Percentiles rank a stretch among this genome's conserved stretches.
Conservation (phyloP, 2,329 filamentous ascomycete genomes). For the Madurella fahalii region DNA sequence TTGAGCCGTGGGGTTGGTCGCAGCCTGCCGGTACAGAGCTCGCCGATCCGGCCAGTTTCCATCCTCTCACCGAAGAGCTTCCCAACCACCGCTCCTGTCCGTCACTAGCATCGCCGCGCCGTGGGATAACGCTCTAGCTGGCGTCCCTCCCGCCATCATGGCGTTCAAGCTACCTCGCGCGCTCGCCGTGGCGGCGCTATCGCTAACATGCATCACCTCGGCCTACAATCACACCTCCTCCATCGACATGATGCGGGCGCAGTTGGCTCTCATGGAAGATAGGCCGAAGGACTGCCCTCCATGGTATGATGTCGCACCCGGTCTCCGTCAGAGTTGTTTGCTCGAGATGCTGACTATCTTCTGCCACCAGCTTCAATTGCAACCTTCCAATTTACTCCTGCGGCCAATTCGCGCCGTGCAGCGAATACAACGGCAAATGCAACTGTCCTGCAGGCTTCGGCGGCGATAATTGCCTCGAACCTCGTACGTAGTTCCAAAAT, state of each 20-base stretch:
- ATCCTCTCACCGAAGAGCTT: not conserved
- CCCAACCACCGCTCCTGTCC: not conserved
- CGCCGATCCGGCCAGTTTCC: conserved; percentile 11
- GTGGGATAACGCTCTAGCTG: conserved; percentile 2
- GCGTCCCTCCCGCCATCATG: conserved; percentile 34
- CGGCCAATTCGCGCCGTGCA: conserved; percentile 85
- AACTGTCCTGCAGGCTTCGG: conserved; percentile 88
- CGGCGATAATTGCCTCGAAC: conserved; percentile 86
- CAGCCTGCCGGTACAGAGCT: conserved; percentile 19
- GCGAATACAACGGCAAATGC: conserved; percentile 87
- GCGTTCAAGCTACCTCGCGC: conserved; percentile 36
- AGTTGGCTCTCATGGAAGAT: conserved; percentile 67
- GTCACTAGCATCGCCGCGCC: not conserved
- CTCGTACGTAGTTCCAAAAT: conserved; percentile 47
- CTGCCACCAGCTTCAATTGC: conserved; percentile 80
- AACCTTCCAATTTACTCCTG: conserved; percentile 89
- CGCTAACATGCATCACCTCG: conserved; percentile 35
- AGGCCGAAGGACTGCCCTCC: conserved; percentile 75
- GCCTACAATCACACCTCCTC: conserved; percentile 55
- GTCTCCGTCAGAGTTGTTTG: conserved; percentile 29
- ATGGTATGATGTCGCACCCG: conserved; percentile 57
- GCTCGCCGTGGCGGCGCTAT: conserved; percentile 39
- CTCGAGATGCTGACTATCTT: conserved; percentile 15
- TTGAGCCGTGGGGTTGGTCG: conserved; percentile 21
- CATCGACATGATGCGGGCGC: conserved; percentile 57